Evolutionary conservation across 441 rosid species (phyloP), one percentile per base, ranked within the genome.

Genomic region (Aleurites moluccanus): DNA sequence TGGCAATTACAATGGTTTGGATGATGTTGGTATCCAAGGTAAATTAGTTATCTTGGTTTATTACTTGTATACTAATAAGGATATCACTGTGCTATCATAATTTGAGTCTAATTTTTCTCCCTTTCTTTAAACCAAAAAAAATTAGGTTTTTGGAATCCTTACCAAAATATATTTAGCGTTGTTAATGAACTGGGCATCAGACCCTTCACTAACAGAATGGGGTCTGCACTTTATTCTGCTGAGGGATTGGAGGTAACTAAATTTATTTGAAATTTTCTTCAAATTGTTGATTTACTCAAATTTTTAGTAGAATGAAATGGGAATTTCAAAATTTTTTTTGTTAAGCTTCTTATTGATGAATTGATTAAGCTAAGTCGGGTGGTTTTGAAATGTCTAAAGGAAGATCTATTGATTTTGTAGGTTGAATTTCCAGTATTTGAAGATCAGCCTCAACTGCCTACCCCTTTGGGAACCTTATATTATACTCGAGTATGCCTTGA

Each of bases 391-490:
- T 38, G 40, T 38, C 40, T 38, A 38, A 38, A 38, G 40, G 0
- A 38, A 38, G 40, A 38, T 38, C 63, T 69, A 28, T 73, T 59
- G 63, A 79, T 78, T 4, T 30, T 78, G 84, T 86, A 88, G 91
- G 91, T 88, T 79, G 87, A 87, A 75, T 89, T 89, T 81, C 96
- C 91, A 2, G 77, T 89, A 44, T 89, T 83, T 81, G 86, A 86
- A 78, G 90, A 86, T 67, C 86, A 82, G 66, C 89, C 87, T 76
- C 96, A 82, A 63, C 72, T 88, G 68, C 96, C 91, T 49, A 73
- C 91, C 59, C 93, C 96, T 1, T 56, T 88, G 10, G 93, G 93
- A 78, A 79, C 90, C 67, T 77, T 90, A 64, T 82, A 82, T 52
- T 77, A 88, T 56, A 80, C 88, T 85, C 83, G 75, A 69, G 96